Conservation (phyloP, 208 protist species). For the Angomonas ambiguus region DNA sequence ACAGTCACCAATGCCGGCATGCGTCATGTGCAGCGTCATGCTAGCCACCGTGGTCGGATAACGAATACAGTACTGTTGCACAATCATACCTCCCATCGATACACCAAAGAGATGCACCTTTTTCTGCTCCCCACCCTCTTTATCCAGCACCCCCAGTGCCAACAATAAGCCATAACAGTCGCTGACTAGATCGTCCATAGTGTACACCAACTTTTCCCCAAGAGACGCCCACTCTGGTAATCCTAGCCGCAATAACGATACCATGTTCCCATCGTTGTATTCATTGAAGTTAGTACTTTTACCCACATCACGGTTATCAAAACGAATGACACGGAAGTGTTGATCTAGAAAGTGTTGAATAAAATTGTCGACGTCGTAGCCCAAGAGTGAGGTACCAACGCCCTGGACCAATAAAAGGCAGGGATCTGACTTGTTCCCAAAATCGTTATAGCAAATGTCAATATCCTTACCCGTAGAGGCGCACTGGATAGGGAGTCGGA, state of each 20-base stretch:
- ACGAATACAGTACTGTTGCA: slow-evolving; percentile 59
- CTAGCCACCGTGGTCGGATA: slow-evolving; percentile 49
- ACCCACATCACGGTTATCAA: slow-evolving; percentile 76
- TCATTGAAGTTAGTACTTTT: slow-evolving; percentile 56
- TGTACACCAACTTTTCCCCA: slow-evolving; percentile 48
- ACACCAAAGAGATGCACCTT: slow-evolving; percentile 63
- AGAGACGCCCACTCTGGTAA: slow-evolving; percentile 46
- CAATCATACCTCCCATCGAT: slow-evolving; percentile 84
- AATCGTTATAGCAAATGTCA: slow-evolving; percentile 73
- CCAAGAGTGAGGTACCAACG: slow-evolving; percentile 26
- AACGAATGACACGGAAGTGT: slow-evolving; percentile 72
- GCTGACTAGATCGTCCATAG: slow-evolving; percentile 57
- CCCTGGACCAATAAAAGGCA: slow-evolving; percentile 69
- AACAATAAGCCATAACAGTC: slow-evolving; percentile 62
- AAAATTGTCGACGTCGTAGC: slow-evolving; percentile 32
- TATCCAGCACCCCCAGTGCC: slow-evolving; percentile 16
- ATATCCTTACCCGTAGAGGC: slow-evolving; percentile 48
- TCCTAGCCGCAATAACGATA: slow-evolving; percentile 32
- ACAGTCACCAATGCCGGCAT: slow-evolving; percentile 34
- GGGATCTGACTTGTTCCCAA: slow-evolving; percentile 51
- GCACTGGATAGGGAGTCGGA: slow-evolving; percentile 22
- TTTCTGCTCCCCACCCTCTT: too few relatives aligned
- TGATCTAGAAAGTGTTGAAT: slow-evolving; percentile 31
- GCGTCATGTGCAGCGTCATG: slow-evolving; percentile 55
- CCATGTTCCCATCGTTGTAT: slow-evolving; percentile 5